Evolutionary conservation across 768 basidiomycete genomes (phyloP).

Genomic region (Lactarius sanguifluus): DNA sequence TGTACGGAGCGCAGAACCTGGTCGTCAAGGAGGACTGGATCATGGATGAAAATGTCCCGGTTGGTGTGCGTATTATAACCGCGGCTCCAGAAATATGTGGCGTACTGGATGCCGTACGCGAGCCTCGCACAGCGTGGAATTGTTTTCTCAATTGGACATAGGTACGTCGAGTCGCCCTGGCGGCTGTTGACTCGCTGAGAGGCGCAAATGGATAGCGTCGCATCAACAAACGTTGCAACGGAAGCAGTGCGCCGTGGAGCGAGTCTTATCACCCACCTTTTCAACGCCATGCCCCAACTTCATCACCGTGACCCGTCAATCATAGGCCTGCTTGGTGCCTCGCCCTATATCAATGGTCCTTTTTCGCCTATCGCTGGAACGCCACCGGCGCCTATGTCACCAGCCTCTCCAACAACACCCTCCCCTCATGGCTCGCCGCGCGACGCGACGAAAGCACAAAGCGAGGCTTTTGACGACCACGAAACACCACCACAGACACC

Average conservation of each 20-base stretch:
- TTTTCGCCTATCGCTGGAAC: slow-evolving; percentile 38
- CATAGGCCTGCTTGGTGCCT: slow-evolving; percentile 82
- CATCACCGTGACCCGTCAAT: slow-evolving; percentile 92
- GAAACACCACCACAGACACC: slow-evolving; percentile 59
- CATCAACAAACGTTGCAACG: slow-evolving; percentile 70
- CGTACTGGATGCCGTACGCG: slow-evolving; percentile 66
- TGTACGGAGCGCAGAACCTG: slow-evolving; percentile 70
- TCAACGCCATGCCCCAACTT: slow-evolving; percentile 90
- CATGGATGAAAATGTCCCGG: slow-evolving; percentile 43
- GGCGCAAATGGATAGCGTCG: slow-evolving; percentile 49
- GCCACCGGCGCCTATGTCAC: slow-evolving; percentile 27
- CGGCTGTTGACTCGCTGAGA: slow-evolving; percentile 14
- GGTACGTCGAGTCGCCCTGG: slow-evolving; percentile 43
- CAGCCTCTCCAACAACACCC: slow-evolving; percentile 27
- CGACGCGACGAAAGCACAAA: slow-evolving; percentile 29
- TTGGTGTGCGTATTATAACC: slow-evolving; percentile 78
- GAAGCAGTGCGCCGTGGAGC: slow-evolving; percentile 71
- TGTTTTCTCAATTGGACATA: slow-evolving; percentile 86
- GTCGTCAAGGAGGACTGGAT: slow-evolving; percentile 66
- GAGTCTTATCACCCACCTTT: slow-evolving; percentile 86
- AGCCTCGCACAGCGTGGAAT: slow-evolving; percentile 64
- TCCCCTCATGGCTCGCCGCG: slow-evolving; percentile 18
- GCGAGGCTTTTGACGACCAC: slow-evolving; percentile 61
- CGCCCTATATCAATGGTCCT: slow-evolving; percentile 54
- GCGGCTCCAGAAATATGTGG: slow-evolving; percentile 86